Percentiles rank a stretch among this genome's conserved stretches.
Conservation (phyloP, 2,329 filamentous ascomycete genomes). For the Colletotrichum tropicale region DNA sequence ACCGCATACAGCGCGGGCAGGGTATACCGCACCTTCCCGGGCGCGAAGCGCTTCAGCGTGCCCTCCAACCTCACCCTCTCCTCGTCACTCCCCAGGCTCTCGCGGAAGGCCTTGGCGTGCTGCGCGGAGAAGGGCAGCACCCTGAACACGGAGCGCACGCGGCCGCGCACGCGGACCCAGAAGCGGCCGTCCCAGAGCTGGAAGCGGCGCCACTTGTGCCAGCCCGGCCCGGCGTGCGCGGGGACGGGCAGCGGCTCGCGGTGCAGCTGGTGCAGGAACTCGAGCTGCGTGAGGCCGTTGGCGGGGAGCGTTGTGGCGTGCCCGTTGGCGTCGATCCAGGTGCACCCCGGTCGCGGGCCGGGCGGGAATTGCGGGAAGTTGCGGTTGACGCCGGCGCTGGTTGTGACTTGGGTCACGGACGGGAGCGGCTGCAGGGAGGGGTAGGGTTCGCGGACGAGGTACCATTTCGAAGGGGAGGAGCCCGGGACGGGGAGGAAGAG, state of each 20-base stretch:
- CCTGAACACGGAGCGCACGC: slow-evolving; percentile 44
- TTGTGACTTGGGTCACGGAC: not conserved
- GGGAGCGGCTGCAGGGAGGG: slow-evolving; percentile 41
- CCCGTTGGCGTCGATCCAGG: not conserved
- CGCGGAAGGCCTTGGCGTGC: slow-evolving; percentile 53
- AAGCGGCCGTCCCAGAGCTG: slow-evolving; percentile 64
- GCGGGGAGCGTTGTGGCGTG: not conserved
- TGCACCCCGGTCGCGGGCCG: not conserved
- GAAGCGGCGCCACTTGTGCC: slow-evolving; percentile 36
- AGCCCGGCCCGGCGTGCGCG: slow-evolving; percentile 7
- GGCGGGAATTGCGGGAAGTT: slow-evolving; percentile 6
- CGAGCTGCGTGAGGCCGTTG: not conserved
- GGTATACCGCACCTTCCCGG: slow-evolving; percentile 59
- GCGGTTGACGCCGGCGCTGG: not conserved
- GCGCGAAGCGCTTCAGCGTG: slow-evolving; percentile 53
- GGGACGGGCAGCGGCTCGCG: not conserved
- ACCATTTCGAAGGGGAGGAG: slow-evolving; percentile 38
- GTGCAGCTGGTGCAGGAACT: not conserved
- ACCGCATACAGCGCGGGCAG: slow-evolving; percentile 59
- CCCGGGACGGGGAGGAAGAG: slow-evolving; percentile 42
- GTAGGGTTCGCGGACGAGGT: slow-evolving; percentile 52
- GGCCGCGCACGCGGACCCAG: slow-evolving; percentile 58
- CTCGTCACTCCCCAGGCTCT: slow-evolving; percentile 36
- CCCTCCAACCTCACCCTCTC: slow-evolving; percentile 39
- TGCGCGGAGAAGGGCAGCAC: slow-evolving; percentile 50